Conservation (phyloP, 2,329 filamentous ascomycete genomes). For the Aspergillus latus region DNA sequence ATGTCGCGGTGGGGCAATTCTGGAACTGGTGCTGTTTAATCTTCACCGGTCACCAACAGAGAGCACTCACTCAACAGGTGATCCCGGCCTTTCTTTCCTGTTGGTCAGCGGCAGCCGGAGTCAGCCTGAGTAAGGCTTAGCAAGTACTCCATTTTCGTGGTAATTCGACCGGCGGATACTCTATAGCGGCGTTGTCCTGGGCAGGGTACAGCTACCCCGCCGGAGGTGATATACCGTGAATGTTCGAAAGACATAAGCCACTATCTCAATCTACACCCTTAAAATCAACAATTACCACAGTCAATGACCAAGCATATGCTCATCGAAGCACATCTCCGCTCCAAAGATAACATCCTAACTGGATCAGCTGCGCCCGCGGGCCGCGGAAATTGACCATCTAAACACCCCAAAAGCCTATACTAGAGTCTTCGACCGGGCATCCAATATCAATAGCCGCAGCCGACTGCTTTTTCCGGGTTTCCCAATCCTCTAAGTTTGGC, state of each 20-base stretch:
- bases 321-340: neutral
- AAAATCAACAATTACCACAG: neutral
- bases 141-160: neutral
- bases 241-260: neutral
- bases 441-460: neutral
- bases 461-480: neutral
- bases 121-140: conserved; percentile 9
- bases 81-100: neutral
- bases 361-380: neutral
- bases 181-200: neutral
- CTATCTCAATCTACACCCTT: neutral
- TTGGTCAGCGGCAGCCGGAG: neutral
- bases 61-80: conserved; percentile 1
- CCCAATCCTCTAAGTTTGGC: neutral
- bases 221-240: conserved; percentile 7
- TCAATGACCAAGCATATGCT: neutral
- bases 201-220: conserved; percentile 13
- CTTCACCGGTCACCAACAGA: conserved; percentile 16
- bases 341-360: neutral
- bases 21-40: neutral
- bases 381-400: neutral
- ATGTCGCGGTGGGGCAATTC: conserved; percentile 31
- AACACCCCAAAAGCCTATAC: neutral
- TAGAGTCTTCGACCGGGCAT: neutral
- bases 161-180: neutral